Evolutionary conservation across 2,329 filamentous ascomycete genomes (phyloP), one percentile per base, ranked within the genome.

Genomic region (Diaporthe caulivora): DNA sequence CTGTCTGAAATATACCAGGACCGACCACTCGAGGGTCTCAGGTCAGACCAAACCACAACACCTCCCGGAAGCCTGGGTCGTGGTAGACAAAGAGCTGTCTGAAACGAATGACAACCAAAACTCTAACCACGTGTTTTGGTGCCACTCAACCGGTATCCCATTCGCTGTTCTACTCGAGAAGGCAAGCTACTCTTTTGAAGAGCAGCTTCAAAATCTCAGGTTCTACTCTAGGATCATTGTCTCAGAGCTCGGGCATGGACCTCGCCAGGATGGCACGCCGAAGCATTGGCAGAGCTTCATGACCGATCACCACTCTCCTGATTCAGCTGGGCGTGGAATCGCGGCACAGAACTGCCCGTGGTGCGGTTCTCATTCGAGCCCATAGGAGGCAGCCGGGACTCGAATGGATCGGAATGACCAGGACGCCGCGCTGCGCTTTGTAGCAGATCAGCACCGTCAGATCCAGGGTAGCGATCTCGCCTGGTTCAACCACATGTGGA

Each of bases 311-410:
- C 26, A 54, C 24, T 31, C 51, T 31, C 51, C 26, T 9, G 51
- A 54, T 31, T 54, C 51, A 54, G 51, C 51, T 54, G 51, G 51
- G 51, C 51, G 18, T 54, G 51, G 51, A 54, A 31, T 13, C 51
- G 26, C 6, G 51, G 11, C 26, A 31, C 13, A 9, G 51, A 31
- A 17, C 26, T 31, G 15, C 51, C 51, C 31, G 51, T 54, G 51
- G 26, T 54, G 15, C 51, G 51, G 7, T 54, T 54, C 24, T 54
- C 51, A 5, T 54, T 54, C 26, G 51, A 54, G 26, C 51, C 51
- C 51, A 31, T 54, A 54, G 51, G 51, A 31, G 24, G 51, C 51
- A 18, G 51, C 26, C 15, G 51, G 51, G 31, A 54, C 51, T 31
- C 2, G 24, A 3, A 1, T 54, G 51, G 51, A 54, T 54, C 51